Evolutionary conservation across 768 basidiomycete genomes (phyloP).

Genomic region (Crepidotus variabilis): DNA sequence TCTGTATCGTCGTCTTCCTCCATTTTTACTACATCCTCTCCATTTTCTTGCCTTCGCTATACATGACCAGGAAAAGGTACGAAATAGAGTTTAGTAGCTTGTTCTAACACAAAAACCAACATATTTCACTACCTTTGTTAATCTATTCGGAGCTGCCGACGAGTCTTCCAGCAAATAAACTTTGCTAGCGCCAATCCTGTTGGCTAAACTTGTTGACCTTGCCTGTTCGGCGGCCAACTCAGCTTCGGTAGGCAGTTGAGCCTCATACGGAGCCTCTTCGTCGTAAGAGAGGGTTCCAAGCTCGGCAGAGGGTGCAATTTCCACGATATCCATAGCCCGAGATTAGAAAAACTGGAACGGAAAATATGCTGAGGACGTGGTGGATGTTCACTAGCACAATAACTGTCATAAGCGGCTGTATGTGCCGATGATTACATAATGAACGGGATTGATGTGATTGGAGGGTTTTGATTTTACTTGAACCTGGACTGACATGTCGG

Average conservation of each 20-base stretch:
- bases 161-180: conserved; percentile 78
- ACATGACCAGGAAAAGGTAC: conserved; percentile 15
- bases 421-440: conserved; percentile 6
- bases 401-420: neutral
- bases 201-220: conserved; percentile 42
- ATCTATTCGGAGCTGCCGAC: conserved; percentile 46
- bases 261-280: conserved; percentile 52
- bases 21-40: conserved; percentile 25
- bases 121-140: conserved; percentile 67
- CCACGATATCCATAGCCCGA: conserved; percentile 1
- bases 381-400: neutral
- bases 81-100: conserved; percentile 3
- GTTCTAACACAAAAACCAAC: neutral
- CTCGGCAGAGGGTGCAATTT: conserved; percentile 20
- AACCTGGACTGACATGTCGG: conserved; percentile 30
- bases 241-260: conserved; percentile 41
- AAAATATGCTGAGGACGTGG: neutral
- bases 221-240: conserved; percentile 21
- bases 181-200: conserved; percentile 69
- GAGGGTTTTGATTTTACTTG: neutral
- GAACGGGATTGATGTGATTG: neutral
- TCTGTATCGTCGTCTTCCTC: conserved; percentile 32
- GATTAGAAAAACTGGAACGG: neutral
- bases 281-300: conserved; percentile 46
- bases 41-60: conserved; percentile 42